Base-by-base conservation (phyloP, 1,284 basidiomycete genomes). In the Ustilago crameri region DNA sequence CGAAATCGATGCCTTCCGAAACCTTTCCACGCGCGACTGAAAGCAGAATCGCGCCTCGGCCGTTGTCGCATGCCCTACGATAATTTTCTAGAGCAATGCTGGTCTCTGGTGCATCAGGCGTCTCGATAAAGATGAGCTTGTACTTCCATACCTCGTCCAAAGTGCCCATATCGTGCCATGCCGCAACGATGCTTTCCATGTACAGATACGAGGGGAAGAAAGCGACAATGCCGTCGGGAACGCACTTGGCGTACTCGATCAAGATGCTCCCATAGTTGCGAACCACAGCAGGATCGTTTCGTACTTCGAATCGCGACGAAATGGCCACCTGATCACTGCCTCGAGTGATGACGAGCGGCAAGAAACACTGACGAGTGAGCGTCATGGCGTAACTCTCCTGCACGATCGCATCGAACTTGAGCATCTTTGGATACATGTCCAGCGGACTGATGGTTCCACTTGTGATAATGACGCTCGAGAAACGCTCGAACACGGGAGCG, bases 121-220 rank as follows among this genome's bases (percentile, higher is more conserved):
- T 99, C 86, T 99, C 96, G 46, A 99, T 96, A 79, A 99, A 99
- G 67, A 99, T 95, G 45, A 99, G 88, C 85, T 99, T 99, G 86
- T 98, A 90, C 85, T 98, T 98, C 95, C 96, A 98, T 18, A 97
- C 96, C 86, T 99, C 95, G 80, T 95, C 97, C 65, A 99, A 86
- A 75, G 98, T 98, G 45, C 95, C 96, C 96, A 99, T 98, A 84
- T 99, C 96, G 84, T 98, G 97, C 96, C 96, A 99, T 14, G 96
- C 96, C 2, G 94, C 93, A 20, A 98, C 96, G 71, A 99, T 99
- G 34, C 93, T 95, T 85, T 99, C 96, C 96, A 99, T 99, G 85
- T 99, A 99, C 24, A 99, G 89, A 85, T 99, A 99, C 83, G 92
- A 95, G 17, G 96, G 96, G 85, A 99, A 99, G 88, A 99, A 99